Evolutionary conservation across 2,329 filamentous ascomycete species (phyloP).

Genomic region (Penicillium verrucosum): DNA sequence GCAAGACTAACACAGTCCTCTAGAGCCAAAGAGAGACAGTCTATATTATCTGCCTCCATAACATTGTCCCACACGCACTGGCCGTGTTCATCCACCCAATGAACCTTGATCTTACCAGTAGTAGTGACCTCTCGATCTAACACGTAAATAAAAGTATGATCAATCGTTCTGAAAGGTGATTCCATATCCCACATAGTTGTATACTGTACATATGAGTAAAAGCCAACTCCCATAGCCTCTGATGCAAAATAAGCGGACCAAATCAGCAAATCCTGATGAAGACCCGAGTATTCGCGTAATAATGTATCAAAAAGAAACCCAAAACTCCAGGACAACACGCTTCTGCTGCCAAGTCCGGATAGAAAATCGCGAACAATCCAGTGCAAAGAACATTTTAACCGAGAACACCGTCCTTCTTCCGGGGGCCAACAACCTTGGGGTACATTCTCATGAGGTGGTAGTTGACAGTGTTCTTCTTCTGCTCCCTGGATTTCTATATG

Average conservation of each 20-base stretch:
- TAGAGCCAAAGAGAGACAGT: too few relatives aligned
- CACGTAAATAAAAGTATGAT: background rate
- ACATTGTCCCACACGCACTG: too few relatives aligned
- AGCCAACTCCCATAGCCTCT: conserved; percentile 20
- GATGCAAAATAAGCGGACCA: conserved; percentile 11
- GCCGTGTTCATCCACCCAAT: too few relatives aligned
- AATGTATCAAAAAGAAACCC: conserved; percentile 15
- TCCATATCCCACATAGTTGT: conserved; percentile 20
- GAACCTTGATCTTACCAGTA: too few relatives aligned
- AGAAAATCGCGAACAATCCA: background rate
- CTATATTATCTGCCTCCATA: too few relatives aligned
- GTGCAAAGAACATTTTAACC: conserved; percentile 24
- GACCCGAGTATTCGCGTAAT: conserved; percentile 1
- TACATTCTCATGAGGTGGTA: conserved; percentile 81
- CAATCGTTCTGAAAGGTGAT: conserved; percentile 19
- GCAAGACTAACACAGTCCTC: too few relatives aligned
- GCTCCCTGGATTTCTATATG: conserved; percentile 52
- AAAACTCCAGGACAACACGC: conserved; percentile 18
- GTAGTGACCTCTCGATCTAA: too few relatives aligned
- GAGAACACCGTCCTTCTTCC: conserved; percentile 58
- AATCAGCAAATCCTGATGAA: conserved; percentile 9
- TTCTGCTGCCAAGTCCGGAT: conserved; percentile 4
- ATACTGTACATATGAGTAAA: conserved; percentile 29
- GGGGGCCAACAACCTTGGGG: conserved; percentile 66
- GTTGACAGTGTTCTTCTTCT: conserved; percentile 79